Percentiles rank a stretch among this genome's conserved stretches.
Evolutionary conservation across 1,139 yeast species (phyloP).

Genomic region (Arxiozyma heterogenica): DNA sequence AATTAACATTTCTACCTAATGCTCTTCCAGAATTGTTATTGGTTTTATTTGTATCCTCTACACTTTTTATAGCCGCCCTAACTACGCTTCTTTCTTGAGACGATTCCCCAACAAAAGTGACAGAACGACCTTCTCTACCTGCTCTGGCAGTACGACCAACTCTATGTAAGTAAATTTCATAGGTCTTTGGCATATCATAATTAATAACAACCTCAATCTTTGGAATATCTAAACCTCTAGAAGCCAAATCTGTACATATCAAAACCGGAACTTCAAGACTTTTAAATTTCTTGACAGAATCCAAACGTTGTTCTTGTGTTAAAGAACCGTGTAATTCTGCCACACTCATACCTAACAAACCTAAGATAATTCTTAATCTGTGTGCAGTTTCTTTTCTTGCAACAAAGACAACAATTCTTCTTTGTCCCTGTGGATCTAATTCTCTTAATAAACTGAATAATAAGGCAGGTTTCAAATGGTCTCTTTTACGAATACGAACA

Average conservation of each 20-base stretch:
- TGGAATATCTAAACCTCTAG: constrained; percentile 98
- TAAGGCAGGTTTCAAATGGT: constrained; percentile 71
- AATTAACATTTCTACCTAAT: constrained; percentile 76
- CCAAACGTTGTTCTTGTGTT: constrained; percentile 90
- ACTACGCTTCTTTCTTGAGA: constrained; percentile 79
- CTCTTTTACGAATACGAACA: constrained; percentile 87
- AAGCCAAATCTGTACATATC: constrained; percentile 94
- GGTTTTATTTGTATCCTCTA: constrained; percentile 31
- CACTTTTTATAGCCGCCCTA: constrained; percentile 70
- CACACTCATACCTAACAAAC: constrained; percentile 76
- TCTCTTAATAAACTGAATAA: constrained; percentile 61
- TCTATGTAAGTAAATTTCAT: constrained; percentile 88
- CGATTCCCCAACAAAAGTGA: constrained; percentile 88
- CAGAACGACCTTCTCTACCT: constrained; percentile 88
- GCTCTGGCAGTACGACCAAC: constrained; percentile 99
- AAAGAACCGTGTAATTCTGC: constrained; percentile 92
- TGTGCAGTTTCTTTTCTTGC: constrained; percentile 89
- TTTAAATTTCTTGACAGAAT: constrained; percentile 73
- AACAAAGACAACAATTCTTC: constrained; percentile 80
- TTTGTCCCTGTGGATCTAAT: constrained; percentile 51
- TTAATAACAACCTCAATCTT: constrained; percentile 90
- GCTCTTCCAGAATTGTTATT: constrained; percentile 43
- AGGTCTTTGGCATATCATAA: constrained; percentile 89
- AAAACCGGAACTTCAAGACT: constrained; percentile 75
- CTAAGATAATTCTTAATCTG: constrained; percentile 70